Base-by-base conservation (phyloP, 2,329 filamentous ascomycete species). In the Aschersonia sp. region DNA sequence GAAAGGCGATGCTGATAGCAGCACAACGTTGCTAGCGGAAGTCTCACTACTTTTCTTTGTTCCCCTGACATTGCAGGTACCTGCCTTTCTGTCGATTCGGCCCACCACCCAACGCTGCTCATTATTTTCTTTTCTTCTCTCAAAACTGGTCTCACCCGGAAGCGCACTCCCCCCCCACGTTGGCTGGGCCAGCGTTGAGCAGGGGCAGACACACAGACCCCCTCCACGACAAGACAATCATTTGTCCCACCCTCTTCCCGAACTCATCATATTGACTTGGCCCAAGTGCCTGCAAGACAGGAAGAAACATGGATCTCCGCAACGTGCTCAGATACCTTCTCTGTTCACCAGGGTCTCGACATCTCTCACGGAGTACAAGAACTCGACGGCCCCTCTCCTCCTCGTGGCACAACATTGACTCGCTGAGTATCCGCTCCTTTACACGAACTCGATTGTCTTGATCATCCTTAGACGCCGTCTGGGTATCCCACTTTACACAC, bases 141-240 rank as follows among this genome's bases (percentile, higher is more conserved):
- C 22, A 22, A 22, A 22, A 22, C 22, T 22, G 43, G 11, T 37
- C 49, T 51, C 49, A 22, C 22, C 22, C 4, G 22, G 22, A 22
- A 22, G 22, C 22, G 22, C 22, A 22, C 22, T 22, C 22, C 22
- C 40, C 22, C 40, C 12, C 11, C 40, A 42, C 11, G 40, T 42
- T 42, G 45, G 44, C 41, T 46, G 43, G 45, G 45, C 48, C 45
- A 52, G 45, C 42, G 32, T 45, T 40, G 48, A 47, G 48, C 48
- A 50, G 51, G 51, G 50, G 56, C 53, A 58, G 55, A 49, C 53
- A 57, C 58, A 65, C 62, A 62, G 60, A 61, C 59, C 57, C 53
- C 59, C 57, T 52, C 54, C 55, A 49, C 45, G 49, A 56, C 55
- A 48, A 63, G 56, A 63, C 59, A 63, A 58, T 63, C 56, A 54